Percentiles rank a stretch among this genome's conserved stretches.
Evolutionary conservation across 805 yeast genomes (phyloP).

Genomic region (Grigorovia jiainica): DNA sequence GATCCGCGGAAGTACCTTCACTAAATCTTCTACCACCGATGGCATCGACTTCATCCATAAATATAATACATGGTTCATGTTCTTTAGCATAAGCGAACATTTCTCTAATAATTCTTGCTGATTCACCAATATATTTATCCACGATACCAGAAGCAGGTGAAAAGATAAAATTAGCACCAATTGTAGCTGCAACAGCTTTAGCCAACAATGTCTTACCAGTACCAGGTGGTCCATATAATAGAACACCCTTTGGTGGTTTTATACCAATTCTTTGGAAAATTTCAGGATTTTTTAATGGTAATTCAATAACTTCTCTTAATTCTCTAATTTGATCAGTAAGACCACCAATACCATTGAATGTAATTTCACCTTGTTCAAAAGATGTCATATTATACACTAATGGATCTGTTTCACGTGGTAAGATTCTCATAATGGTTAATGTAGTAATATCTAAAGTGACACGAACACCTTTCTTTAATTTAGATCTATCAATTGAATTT

Average conservation of each 20-base stretch:
- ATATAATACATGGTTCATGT: slow-evolving; percentile 95
- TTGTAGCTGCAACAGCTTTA: slow-evolving; percentile 96
- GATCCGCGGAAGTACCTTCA: slow-evolving; percentile 97
- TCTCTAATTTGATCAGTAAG: slow-evolving; percentile 91
- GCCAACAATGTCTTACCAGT: slow-evolving; percentile 95
- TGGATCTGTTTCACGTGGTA: slow-evolving; percentile 98
- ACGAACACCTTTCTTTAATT: slow-evolving; percentile 84
- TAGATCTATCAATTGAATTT: slow-evolving; percentile 76
- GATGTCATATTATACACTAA: slow-evolving; percentile 96
- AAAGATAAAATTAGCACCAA: slow-evolving; percentile 94
- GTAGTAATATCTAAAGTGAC: slow-evolving; percentile 98
- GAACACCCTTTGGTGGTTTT: slow-evolving; percentile 97
- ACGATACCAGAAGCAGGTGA: slow-evolving; percentile 98
- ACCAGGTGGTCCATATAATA: slow-evolving; percentile 97
- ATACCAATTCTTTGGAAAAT: slow-evolving; percentile 91
- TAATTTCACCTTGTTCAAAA: slow-evolving; percentile 93
- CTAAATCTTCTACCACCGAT: slow-evolving; percentile 97
- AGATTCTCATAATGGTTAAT: slow-evolving; percentile 89
- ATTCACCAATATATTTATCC: slow-evolving; percentile 95
- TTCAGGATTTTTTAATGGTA: slow-evolving; percentile 95
- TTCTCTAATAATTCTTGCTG: slow-evolving; percentile 92
- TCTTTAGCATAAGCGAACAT: slow-evolving; percentile 97
- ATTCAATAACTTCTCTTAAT: slow-evolving; percentile 92
- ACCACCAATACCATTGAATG: slow-evolving; percentile 94
- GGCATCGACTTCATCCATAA: slow-evolving; percentile 98